phyloP scores from a whole-genome alignment of 2,329 filamentous ascomycete species.

The Myotisia sp. region DNA sequence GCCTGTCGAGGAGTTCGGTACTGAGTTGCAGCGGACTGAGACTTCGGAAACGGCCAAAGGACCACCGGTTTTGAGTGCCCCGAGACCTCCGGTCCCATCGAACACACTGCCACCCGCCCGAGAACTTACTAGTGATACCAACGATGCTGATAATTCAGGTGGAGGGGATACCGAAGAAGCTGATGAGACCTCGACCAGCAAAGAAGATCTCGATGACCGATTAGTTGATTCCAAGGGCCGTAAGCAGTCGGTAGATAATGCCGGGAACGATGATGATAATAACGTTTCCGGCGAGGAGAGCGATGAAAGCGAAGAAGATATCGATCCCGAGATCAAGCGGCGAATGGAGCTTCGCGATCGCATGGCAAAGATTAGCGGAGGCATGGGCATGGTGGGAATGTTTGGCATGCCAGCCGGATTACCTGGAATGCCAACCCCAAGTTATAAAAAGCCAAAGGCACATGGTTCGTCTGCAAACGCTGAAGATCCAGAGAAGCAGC shows the following conservation, averaged over 20 bases:
- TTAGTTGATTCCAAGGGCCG: conserved; percentile 11
- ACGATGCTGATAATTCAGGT: conserved; percentile 52
- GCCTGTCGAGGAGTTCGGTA: conserved; percentile 19
- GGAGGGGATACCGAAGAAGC: conserved; percentile 51
- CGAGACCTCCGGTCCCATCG: conserved; percentile 21
- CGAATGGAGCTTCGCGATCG: conserved; percentile 80
- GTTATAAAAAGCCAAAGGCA: conserved; percentile 29
- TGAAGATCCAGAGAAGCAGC: conserved; percentile 22
- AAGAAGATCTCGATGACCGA: conserved; percentile 58
- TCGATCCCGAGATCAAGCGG: conserved; percentile 74
- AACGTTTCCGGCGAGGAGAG: conserved; percentile 44
- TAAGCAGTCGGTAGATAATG: conserved; percentile 31
- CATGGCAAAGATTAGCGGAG: conserved; percentile 97
- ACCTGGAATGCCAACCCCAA: conserved; percentile 30
- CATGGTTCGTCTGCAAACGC: conserved; percentile 24
- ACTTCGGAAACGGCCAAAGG: conserved; percentile 23
- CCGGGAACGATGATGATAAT: conserved; percentile 30
- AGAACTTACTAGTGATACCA: conserved; percentile 46
- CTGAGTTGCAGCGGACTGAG: conserved; percentile 19
- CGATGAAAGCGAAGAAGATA: conserved; percentile 63
- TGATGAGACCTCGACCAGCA: conserved; percentile 50
- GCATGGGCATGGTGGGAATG: conserved; percentile 93
- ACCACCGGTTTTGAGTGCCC: conserved; percentile 22
- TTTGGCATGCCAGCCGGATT: conserved; percentile 59
- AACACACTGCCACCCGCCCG: conserved; percentile 30